phyloP scores from a whole-genome alignment of 2,329 filamentous ascomycete genomes.

The Lizonia empirigonia region DNA sequence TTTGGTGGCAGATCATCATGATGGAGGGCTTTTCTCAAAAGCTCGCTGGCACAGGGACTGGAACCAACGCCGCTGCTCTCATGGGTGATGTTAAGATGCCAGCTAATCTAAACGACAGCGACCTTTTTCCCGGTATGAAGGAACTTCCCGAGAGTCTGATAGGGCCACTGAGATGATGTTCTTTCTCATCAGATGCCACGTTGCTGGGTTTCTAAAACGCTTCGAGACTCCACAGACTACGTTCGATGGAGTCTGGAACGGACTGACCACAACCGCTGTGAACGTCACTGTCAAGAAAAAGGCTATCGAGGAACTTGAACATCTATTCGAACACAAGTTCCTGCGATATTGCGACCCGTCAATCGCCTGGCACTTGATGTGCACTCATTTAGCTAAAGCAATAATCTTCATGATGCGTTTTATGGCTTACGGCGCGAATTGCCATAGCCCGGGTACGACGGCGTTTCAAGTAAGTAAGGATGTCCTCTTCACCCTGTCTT shows the following conservation, averaged over 20 bases:
- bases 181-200: constrained; percentile 51
- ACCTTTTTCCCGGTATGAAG: constrained; percentile 52
- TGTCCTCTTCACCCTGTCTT: constrained; percentile 48
- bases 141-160: constrained; percentile 50
- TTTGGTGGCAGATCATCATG: constrained; percentile 69
- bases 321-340: constrained; percentile 48
- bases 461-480: constrained; percentile 46
- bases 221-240: constrained; percentile 18
- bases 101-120: constrained; percentile 61
- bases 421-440: constrained; percentile 53
- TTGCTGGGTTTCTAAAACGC: constrained; percentile 49
- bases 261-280: constrained; percentile 27
- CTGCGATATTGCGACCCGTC: constrained; percentile 42
- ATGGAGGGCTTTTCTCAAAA: constrained; percentile 63
- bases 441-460: constrained; percentile 40
- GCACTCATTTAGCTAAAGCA: constrained; percentile 52
- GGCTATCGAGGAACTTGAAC: constrained; percentile 51
- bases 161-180: constrained; percentile 59
- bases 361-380: constrained; percentile 54
- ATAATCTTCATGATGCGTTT: constrained; percentile 52
- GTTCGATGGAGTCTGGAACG: constrained; percentile 35
- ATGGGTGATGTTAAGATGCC: constrained; percentile 57
- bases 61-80: constrained; percentile 47
- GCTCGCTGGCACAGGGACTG: constrained; percentile 57
- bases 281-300: constrained; percentile 34